These are phyloP conservation scores for Linnemannia elongata DNA, from an alignment of 192 early-diverging fungal genomes.

Conservation along the genomic window DNA sequence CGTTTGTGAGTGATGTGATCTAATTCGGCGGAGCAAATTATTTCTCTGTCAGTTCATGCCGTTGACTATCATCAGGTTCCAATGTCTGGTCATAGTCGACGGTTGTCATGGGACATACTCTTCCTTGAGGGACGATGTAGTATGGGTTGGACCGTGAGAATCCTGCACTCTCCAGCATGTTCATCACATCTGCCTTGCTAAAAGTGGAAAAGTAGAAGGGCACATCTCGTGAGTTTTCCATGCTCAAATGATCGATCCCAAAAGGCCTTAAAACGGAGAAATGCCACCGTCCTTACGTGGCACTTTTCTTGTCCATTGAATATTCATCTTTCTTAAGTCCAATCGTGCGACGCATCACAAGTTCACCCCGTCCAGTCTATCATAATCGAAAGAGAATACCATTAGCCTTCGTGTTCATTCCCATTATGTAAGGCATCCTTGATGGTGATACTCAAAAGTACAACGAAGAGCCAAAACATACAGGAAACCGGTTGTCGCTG, in stretches of 20 bases:
- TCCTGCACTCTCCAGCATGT: constrained; percentile 94
- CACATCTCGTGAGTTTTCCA: background rate
- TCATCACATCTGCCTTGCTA: constrained; percentile 93
- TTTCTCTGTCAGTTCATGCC: background rate
- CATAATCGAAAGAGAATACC: background rate
- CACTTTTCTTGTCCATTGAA: constrained; percentile 93
- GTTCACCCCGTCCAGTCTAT: constrained; percentile 91
- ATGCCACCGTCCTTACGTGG: constrained; percentile 67
- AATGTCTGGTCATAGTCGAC: no score
- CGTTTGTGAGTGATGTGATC: constrained; percentile 94
- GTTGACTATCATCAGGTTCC: no score
- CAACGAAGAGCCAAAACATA: constrained; percentile 43
- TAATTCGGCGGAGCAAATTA: constrained; percentile 30
- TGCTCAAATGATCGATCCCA: background rate
- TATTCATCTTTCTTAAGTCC: constrained; percentile 99
- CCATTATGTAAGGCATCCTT: background rate
- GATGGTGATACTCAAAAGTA: background rate
- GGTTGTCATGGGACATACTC: constrained; percentile 62
- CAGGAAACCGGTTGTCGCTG: constrained; percentile 93
- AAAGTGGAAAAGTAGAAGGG: background rate
- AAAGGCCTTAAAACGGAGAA: background rate
- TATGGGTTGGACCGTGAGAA: constrained; percentile 98
- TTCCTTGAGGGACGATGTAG: constrained; percentile 98
- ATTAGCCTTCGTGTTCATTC: background rate
- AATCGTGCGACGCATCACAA: constrained; percentile 92